These are phyloP conservation scores for Phylloporus sp. DNA, from an alignment of 768 basidiomycete species.

Conservation along the genomic window DNA sequence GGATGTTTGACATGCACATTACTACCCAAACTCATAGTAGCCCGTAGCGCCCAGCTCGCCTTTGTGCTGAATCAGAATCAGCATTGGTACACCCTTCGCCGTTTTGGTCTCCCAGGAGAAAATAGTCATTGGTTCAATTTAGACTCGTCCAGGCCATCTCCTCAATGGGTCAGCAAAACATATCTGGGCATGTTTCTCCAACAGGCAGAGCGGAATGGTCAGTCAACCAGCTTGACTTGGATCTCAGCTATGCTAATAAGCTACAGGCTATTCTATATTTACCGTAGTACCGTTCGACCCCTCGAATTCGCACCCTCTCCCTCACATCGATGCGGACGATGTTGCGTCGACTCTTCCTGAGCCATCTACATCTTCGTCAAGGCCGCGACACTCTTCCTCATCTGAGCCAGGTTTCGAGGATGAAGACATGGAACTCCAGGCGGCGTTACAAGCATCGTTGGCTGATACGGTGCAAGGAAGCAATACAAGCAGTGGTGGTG, in stretches of 20 bases:
- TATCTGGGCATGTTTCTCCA: constrained; percentile 85
- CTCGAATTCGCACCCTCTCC: constrained; percentile 45
- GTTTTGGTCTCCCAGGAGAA: constrained; percentile 57
- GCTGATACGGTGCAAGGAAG: constrained; percentile 22
- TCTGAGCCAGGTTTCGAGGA: constrained; percentile 53
- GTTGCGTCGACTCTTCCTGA: constrained; percentile 63
- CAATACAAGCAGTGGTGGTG: constrained; percentile 2
- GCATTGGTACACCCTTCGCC: constrained; percentile 87
- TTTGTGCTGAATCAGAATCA: constrained; percentile 84
- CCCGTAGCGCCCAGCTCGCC: constrained; percentile 67
- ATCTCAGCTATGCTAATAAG: constrained; percentile 6
- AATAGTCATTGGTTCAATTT: constrained; percentile 86
- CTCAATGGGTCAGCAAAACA: constrained; percentile 80
- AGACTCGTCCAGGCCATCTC: constrained; percentile 65
- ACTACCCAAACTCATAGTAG: constrained; percentile 6
- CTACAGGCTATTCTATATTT: constrained; percentile 78
- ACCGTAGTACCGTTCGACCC: constrained; percentile 65
- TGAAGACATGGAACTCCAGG: constrained; percentile 86
- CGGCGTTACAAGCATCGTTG: constrained; percentile 80
- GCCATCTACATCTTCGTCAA: constrained; percentile 30
- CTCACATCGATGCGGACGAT: constrained; percentile 68
- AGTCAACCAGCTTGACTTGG: constrained; percentile 9
- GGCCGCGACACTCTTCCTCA: constrained; percentile 7
- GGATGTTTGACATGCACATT: constrained; percentile 15
- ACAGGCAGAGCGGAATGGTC: constrained; percentile 84